phyloP scores from a whole-genome alignment of 2,329 filamentous ascomycete species.

The Paracorniculantispora psalliotae region DNA sequence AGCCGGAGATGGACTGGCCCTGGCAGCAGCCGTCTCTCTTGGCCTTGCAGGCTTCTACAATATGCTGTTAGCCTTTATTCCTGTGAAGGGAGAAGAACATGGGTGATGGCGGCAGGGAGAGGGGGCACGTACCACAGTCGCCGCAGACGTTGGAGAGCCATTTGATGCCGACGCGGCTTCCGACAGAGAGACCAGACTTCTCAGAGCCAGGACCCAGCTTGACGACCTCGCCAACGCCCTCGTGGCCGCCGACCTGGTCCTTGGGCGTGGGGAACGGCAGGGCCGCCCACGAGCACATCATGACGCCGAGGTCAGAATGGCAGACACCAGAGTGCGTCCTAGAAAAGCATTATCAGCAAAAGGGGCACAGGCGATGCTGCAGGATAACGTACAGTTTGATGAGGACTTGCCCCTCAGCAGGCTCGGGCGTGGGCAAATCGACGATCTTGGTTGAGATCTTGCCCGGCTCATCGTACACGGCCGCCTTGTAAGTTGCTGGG shows the following conservation, averaged over 20 bases:
- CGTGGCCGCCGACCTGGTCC: constrained; percentile 55
- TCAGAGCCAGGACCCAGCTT: constrained; percentile 60
- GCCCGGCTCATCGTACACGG: constrained; percentile 22
- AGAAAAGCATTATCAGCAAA: neutral
- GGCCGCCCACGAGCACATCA: constrained; percentile 12
- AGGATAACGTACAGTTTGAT: constrained; percentile 19
- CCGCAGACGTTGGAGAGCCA: constrained; percentile 57
- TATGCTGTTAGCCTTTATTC: neutral
- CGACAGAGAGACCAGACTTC: constrained; percentile 52
- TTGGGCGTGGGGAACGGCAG: constrained; percentile 11
- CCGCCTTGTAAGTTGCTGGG: constrained; percentile 16
- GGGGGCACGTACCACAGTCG: constrained; percentile 30
- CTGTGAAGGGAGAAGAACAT: neutral
- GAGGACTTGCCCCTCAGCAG: constrained; percentile 22
- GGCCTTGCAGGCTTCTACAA: constrained; percentile 10
- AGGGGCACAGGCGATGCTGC: neutral
- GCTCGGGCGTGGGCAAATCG: constrained; percentile 22
- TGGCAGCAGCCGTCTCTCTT: constrained; percentile 20
- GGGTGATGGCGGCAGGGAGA: neutral
- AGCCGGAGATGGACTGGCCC: constrained; percentile 22
- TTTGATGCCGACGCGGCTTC: constrained; percentile 66
- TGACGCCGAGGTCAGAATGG: constrained; percentile 21
- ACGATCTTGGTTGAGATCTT: constrained; percentile 23
- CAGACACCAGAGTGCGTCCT: constrained; percentile 24
- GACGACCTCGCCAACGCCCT: constrained; percentile 61